Percentiles rank a stretch among this genome's conserved stretches.
Evolutionary conservation across 2,329 filamentous ascomycete species (phyloP).

Genomic region (Trichoderma sp.): DNA sequence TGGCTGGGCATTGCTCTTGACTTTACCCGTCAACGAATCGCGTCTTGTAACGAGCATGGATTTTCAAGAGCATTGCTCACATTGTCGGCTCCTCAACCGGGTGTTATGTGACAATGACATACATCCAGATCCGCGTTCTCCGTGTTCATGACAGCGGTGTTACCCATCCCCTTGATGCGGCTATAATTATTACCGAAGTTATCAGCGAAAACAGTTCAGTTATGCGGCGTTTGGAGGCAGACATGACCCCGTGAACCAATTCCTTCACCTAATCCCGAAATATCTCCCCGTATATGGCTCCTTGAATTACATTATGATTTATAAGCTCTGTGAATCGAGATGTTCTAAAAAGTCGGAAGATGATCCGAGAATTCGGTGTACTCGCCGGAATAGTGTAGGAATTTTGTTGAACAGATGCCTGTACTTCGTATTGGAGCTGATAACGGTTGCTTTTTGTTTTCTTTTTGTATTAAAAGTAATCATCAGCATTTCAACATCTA

Average conservation of each 20-base stretch:
- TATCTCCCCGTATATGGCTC: background rate
- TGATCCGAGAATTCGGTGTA: background rate
- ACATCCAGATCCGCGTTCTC: background rate
- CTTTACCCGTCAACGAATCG: conserved; percentile 15
- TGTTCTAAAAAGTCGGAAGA: background rate
- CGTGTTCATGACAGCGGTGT: background rate
- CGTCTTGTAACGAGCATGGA: background rate
- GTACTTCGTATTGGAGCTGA: background rate
- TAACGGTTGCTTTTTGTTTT: fast-evolving
- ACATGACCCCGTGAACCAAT: background rate
- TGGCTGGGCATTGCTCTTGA: background rate
- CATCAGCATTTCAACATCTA: no score
- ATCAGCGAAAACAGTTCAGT: background rate
- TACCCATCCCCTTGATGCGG: background rate
- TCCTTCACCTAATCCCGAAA: background rate
- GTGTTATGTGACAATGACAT: background rate
- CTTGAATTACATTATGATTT: background rate
- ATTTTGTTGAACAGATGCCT: background rate
- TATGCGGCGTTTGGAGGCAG: background rate
- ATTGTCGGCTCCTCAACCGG: background rate
- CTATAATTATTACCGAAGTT: conserved; percentile 13
- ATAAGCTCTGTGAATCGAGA: background rate
- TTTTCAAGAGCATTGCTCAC: background rate
- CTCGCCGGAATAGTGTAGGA: background rate
- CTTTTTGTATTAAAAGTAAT: no score